Conservation (phyloP, 306 rosid genomes). For the Lathyrus aphaca region DNA sequence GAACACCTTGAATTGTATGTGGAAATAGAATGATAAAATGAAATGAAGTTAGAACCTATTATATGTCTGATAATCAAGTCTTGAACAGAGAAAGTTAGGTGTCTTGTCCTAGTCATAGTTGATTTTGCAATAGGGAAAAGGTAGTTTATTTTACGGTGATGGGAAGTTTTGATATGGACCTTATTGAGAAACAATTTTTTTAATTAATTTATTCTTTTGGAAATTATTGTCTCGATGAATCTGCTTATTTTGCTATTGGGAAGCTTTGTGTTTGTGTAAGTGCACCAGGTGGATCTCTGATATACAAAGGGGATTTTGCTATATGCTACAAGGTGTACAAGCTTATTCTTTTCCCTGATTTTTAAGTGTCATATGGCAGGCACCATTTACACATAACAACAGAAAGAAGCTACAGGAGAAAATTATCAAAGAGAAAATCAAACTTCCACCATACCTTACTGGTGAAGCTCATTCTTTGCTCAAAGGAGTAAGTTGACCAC, state of each 20-base stretch:
- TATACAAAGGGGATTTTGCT: slow-evolving; percentile 29
- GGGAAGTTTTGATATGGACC: slow-evolving; percentile 11
- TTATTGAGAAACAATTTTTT: slow-evolving; percentile 21
- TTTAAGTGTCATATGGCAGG: slow-evolving; percentile 55
- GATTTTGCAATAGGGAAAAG: slow-evolving; percentile 11
- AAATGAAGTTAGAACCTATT: slow-evolving; percentile 3
- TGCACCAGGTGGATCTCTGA: slow-evolving; percentile 12
- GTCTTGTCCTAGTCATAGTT: slow-evolving; percentile 10
- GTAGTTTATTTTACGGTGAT: slow-evolving; percentile 15
- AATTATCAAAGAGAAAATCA: slow-evolving; percentile 86
- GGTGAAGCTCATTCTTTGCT: slow-evolving; percentile 90
- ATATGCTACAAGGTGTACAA: neutral
- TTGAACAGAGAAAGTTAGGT: neutral
- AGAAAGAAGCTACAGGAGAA: slow-evolving; percentile 95
- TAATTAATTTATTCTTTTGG: neutral
- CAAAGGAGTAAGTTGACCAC: slow-evolving; percentile 73
- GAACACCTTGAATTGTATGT: slow-evolving; percentile 6
- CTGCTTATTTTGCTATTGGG: slow-evolving; percentile 25
- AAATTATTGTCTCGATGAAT: slow-evolving; percentile 27
- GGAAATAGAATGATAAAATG: neutral
- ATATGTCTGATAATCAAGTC: slow-evolving; percentile 1
- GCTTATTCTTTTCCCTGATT: slow-evolving; percentile 18
- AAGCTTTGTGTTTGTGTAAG: slow-evolving; percentile 18
- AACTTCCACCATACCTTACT: slow-evolving; percentile 78
- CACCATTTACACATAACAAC: slow-evolving; percentile 78